Conservation (phyloP, 2,329 filamentous ascomycete genomes). For the Beauveria sp. region DNA sequence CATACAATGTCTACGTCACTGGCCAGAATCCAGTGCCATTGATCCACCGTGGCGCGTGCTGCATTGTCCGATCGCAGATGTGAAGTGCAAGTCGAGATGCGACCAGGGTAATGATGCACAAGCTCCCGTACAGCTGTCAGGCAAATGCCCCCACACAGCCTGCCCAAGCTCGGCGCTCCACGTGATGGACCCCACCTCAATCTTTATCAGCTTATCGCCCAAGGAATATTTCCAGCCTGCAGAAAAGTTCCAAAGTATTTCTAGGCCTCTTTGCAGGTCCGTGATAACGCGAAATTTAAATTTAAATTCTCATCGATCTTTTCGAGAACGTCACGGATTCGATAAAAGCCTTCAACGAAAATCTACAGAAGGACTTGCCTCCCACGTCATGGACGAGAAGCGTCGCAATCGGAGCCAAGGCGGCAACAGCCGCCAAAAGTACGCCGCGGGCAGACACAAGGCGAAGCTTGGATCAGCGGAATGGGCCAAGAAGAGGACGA, state of each 20-base stretch:
- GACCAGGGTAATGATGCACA: constrained; percentile 5
- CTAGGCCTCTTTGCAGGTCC: neutral
- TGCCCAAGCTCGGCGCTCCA: neutral
- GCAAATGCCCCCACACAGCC: neutral
- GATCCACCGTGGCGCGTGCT: neutral
- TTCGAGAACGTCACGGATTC: neutral
- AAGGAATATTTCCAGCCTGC: constrained; percentile 1
- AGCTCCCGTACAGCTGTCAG: neutral
- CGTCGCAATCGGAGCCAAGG: neutral
- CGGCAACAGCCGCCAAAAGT: constrained; percentile 28
- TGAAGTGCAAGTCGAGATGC: neutral
- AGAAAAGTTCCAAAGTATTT: neutral
- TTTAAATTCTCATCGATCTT: neutral
- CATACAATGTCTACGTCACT: neutral
- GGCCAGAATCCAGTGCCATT: constrained; percentile 10
- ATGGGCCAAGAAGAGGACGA: constrained; percentile 63
- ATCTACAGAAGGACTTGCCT: neutral
- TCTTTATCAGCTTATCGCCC: constrained; percentile 13
- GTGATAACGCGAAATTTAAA: neutral
- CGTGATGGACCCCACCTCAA: constrained; percentile 9
- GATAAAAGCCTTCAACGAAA: no score
- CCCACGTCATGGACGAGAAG: neutral
- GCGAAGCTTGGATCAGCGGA: constrained; percentile 43
- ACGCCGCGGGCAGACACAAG: constrained; percentile 29
- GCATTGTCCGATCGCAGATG: constrained; percentile 1